These are phyloP conservation scores for Arachis monticola DNA, from an alignment of 331 rosid genomes.

Conservation along the genomic window DNA sequence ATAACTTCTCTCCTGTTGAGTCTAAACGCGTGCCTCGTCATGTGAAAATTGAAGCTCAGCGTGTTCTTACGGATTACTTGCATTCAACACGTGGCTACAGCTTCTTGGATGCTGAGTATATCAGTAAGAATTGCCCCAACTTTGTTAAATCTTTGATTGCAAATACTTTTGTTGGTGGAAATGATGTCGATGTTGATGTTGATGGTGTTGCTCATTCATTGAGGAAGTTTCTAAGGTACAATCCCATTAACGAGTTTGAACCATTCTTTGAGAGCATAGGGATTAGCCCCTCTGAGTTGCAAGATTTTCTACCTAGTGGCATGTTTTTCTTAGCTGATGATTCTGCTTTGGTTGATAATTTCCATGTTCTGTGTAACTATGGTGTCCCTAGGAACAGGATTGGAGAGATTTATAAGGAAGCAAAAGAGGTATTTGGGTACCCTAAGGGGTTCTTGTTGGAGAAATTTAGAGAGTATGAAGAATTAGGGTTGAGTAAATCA, in stretches of 20 bases:
- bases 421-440: constrained; percentile 64
- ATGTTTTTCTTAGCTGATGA: constrained; percentile 67
- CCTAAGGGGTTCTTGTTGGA: constrained; percentile 49
- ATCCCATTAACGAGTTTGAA: constrained; percentile 85
- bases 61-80: constrained; percentile 65
- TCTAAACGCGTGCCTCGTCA: constrained; percentile 46
- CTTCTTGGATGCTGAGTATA: constrained; percentile 67
- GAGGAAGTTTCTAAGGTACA: constrained; percentile 54
- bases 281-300: constrained; percentile 54
- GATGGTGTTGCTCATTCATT: constrained; percentile 50
- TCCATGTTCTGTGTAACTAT: constrained; percentile 54
- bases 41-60: constrained; percentile 53
- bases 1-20: constrained; percentile 27
- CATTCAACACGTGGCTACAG: constrained; percentile 60
- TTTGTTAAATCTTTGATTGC: constrained; percentile 54
- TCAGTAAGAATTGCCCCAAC: constrained; percentile 65
- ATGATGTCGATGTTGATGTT: neutral
- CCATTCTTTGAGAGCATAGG: constrained; percentile 87
- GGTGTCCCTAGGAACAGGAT: constrained; percentile 70
- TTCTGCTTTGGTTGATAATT: constrained; percentile 55
- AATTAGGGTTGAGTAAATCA: constrained; percentile 67
- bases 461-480: constrained; percentile 61
- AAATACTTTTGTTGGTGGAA: constrained; percentile 32
- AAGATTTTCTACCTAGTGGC: constrained; percentile 51
- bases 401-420: constrained; percentile 68